Conservation (phyloP, 129 eudicot genomes). For the Flaveria robusta region DNA sequence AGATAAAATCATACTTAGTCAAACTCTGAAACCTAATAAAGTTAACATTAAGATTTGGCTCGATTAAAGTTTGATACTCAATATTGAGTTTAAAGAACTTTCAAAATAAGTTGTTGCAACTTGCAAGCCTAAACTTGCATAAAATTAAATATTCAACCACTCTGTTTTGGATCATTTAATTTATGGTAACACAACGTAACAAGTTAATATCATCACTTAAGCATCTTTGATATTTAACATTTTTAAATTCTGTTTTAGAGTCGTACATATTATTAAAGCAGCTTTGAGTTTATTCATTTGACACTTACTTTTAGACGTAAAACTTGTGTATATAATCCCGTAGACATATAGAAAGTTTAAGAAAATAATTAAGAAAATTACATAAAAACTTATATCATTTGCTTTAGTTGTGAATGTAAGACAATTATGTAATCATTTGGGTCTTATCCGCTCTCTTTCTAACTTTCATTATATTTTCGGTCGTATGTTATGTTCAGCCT, state of each 20-base stretch:
- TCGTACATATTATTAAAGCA: no score
- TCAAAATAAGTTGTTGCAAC: conserved; percentile 22
- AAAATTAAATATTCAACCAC: conserved; percentile 18
- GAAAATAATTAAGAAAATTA: no score
- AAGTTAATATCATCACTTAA: neutral
- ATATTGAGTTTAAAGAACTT: conserved; percentile 6
- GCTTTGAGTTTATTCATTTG: no score
- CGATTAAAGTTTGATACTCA: neutral
- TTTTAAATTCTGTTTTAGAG: neutral
- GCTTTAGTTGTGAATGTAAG: no score
- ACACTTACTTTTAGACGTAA: no score
- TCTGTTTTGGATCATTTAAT: neutral
- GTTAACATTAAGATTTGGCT: neutral
- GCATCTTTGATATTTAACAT: neutral
- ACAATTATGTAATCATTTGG: no score
- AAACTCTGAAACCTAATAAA: neutral
- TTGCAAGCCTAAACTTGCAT: conserved; percentile 2
- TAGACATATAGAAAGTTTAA: no score
- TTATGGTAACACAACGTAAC: neutral
- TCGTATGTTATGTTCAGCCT: neutral
- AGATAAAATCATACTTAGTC: no score
- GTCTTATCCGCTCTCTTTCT: no score
- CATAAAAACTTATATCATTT: no score
- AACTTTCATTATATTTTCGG: neutral
- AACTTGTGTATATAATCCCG: no score